A percentile compares a stretch with the other conserved stretches of the same genome.
These are phyloP conservation scores for Penicillium sp. DNA, from an alignment of 2,329 filamentous ascomycete species.

Conservation along the genomic window DNA sequence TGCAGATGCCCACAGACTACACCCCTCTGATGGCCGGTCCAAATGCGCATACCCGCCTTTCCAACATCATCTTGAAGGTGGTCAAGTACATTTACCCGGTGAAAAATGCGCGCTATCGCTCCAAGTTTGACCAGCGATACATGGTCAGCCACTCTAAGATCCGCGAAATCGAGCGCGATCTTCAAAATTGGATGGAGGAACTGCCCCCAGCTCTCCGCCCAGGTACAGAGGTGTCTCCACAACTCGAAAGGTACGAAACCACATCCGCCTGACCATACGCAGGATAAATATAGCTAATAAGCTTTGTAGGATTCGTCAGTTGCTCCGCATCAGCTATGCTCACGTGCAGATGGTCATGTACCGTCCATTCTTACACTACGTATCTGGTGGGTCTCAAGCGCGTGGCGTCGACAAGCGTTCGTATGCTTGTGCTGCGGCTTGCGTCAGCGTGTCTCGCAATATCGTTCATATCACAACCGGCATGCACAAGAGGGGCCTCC, in stretches of 20 bases:
- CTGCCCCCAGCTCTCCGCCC: conserved; percentile 77
- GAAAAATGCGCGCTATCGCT: conserved; percentile 48
- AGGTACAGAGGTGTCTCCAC: conserved; percentile 70
- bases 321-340: conserved; percentile 63
- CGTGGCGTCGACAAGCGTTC: conserved; percentile 60
- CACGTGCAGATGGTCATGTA: conserved; percentile 66
- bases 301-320: conserved; percentile 49
- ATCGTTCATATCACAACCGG: conserved; percentile 65
- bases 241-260: conserved; percentile 68
- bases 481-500: conserved; percentile 61
- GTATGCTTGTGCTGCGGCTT: conserved; percentile 65
- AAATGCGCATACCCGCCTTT: conserved; percentile 60
- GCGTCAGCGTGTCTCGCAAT: conserved; percentile 65
- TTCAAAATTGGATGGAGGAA: conserved; percentile 63
- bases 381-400: conserved; percentile 52
- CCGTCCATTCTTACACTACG: conserved; percentile 65
- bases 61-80: conserved; percentile 60
- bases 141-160: conserved; percentile 65
- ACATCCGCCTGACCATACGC: neutral
- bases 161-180: conserved; percentile 62
- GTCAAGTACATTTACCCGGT: conserved; percentile 65
- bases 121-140: conserved; percentile 55
- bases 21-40: conserved; percentile 60
- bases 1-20: conserved; percentile 55
- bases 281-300: conserved; percentile 2